Conservation (phyloP, 768 basidiomycete genomes). For the Lentinula raphanica region DNA sequence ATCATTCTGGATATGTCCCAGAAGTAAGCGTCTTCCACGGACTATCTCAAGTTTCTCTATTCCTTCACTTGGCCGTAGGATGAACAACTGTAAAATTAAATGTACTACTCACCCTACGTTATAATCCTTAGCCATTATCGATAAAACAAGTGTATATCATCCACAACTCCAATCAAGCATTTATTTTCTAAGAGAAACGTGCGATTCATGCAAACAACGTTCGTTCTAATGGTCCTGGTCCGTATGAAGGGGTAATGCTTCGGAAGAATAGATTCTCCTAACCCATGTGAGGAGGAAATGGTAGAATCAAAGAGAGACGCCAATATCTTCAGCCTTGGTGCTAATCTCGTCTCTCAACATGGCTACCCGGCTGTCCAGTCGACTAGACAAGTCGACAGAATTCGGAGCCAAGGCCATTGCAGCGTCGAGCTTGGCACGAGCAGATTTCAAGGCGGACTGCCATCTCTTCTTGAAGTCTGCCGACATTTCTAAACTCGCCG, state of each 20-base stretch:
- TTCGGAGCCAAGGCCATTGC: conserved; percentile 47
- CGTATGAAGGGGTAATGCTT: too few species aligned
- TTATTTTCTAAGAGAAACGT: too few species aligned
- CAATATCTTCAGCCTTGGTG: conserved; percentile 48
- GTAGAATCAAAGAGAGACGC: not conserved
- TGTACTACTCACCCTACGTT: not conserved
- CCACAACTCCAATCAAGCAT: too few species aligned
- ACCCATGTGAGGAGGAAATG: too few species aligned
- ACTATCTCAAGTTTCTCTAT: not conserved
- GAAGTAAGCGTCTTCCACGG: not conserved
- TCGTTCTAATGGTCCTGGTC: too few species aligned
- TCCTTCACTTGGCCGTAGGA: too few species aligned
- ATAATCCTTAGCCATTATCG: not conserved
- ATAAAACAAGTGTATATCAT: not conserved
- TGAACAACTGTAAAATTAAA: not conserved
- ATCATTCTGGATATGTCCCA: conserved; percentile 36
- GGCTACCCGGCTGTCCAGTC: conserved; percentile 63
- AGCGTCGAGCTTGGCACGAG: conserved; percentile 45
- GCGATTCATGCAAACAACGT: too few species aligned
- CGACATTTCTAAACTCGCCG: not conserved
- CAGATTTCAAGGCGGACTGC: conserved; percentile 42
- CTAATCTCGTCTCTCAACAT: conserved; percentile 70
- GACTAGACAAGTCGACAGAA: conserved; percentile 56
- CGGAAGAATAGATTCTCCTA: too few species aligned
- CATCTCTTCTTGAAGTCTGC: conserved; percentile 36